Conservation (phyloP, 768 basidiomycete genomes). For the Kwoniella mangroviensis region DNA sequence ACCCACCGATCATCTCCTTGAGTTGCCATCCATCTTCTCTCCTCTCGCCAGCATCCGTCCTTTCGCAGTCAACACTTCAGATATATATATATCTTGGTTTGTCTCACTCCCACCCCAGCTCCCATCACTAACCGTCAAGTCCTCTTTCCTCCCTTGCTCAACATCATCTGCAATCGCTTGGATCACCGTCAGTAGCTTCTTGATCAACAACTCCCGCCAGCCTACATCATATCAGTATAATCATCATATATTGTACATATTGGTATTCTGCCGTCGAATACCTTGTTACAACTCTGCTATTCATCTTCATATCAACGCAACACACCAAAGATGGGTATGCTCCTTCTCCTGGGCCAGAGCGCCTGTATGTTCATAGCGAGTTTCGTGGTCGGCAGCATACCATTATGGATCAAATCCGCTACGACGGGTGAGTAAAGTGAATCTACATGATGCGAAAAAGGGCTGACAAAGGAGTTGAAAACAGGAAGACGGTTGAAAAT, state of each 20-base stretch:
- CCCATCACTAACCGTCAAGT: conserved; percentile 3
- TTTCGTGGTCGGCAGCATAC: conserved; percentile 74
- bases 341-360: conserved; percentile 54
- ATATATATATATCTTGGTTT: background rate
- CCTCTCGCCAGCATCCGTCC: background rate
- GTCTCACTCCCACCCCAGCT: background rate
- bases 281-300: background rate
- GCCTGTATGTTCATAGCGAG: conserved; percentile 56
- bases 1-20: background rate
- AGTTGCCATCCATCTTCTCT: background rate
- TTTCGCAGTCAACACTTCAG: background rate
- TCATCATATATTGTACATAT: background rate
- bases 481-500: conserved; percentile 61
- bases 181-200: background rate
- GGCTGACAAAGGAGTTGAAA: conserved; percentile 4
- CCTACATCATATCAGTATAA: background rate
- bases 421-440: conserved; percentile 36
- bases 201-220: background rate
- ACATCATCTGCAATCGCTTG: background rate
- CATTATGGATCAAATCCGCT: conserved; percentile 68
- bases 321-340: conserved; percentile 51
- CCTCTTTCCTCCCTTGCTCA: conserved; percentile 7
- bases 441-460: conserved; percentile 62
- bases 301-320: background rate
- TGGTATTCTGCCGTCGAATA: background rate